Evolutionary conservation across 352 stramenopile genomes (phyloP), one percentile per base, ranked within the genome.

Genomic region (Phytophthora litchii): DNA sequence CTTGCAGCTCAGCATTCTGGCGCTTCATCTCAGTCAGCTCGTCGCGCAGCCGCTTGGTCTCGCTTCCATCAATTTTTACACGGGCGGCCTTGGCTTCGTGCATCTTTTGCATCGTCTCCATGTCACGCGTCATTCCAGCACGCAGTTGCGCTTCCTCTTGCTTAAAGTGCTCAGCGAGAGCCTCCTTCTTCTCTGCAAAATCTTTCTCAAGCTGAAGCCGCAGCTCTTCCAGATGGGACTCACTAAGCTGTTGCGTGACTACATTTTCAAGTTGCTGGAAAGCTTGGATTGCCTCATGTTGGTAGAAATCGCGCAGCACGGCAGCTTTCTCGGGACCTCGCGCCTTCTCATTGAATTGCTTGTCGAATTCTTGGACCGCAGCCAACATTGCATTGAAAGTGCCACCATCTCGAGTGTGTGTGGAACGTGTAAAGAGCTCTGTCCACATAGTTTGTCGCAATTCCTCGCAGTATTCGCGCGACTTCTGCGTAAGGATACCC

Each of bases 51-150:
- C 82, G 77, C 41, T 80, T 85, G 4, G 56, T 56, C 34, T 90
- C 83, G 31, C 69, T 77, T 11, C 77, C 74, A 38, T 92, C 83
- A 25, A 94, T 87, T 23, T 89, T 89, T 21, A 63, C 72, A 14
- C 86, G 80, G 3, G 78, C 55, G 3, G 48, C 72, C 37, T 87
- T 86, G 6, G 66, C 78, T 31, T 84, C 53, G 31, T 89, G 76
- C 50, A 89, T 62, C 36, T 91, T 92, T 40, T 86, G 76, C 74
- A 84, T 85, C 44, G 81, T 83, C 35, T 89, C 72, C 46, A 84
- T 67, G 49, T 94, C 86, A 3, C 72, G 71, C 8, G 61, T 66
- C 67, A 94, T 75, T 40, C 73, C 65, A 44, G 64, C 57, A 12
- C 82, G 81, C 20, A 94, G 47, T 43, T 92, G 76, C 0, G 54